Evolutionary conservation across 2,329 filamentous ascomycete species (phyloP).

Genomic region (Plenodomus biglobosus): DNA sequence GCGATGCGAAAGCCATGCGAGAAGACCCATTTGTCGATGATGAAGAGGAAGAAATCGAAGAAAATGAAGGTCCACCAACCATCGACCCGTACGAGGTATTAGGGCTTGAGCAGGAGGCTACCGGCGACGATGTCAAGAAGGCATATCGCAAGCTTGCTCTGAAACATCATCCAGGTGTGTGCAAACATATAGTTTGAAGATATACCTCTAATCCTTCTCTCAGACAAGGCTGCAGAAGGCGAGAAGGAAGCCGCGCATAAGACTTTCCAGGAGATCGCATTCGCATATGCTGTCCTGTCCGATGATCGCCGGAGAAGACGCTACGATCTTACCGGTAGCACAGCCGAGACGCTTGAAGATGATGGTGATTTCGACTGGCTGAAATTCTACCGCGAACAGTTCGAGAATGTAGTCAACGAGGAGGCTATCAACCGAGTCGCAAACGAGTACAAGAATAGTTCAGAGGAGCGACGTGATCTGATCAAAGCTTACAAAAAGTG

Average conservation of each 20-base stretch:
- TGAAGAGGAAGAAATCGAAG: constrained; percentile 24
- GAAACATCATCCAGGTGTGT: constrained; percentile 70
- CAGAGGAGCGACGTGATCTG: constrained; percentile 79
- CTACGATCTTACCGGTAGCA: constrained; percentile 89
- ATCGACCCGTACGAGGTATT: constrained; percentile 80
- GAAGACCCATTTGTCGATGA: constrained; percentile 13
- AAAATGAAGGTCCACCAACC: constrained; percentile 62
- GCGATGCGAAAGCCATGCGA: constrained; percentile 5
- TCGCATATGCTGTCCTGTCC: constrained; percentile 91
- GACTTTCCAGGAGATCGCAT: constrained; percentile 86
- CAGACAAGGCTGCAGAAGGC: constrained; percentile 74
- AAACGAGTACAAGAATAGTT: constrained; percentile 77
- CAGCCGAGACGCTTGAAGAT: constrained; percentile 72
- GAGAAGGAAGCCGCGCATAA: constrained; percentile 72
- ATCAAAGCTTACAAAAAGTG: constrained; percentile 71
- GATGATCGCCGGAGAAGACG: constrained; percentile 76
- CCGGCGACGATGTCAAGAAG: constrained; percentile 77
- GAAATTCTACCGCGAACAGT: constrained; percentile 85
- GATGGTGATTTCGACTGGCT: constrained; percentile 85
- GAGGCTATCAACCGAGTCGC: constrained; percentile 77
- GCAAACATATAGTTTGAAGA: constrained; percentile 11
- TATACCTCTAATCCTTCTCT: constrained; percentile 11
- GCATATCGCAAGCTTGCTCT: constrained; percentile 91
- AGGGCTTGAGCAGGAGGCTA: constrained; percentile 68
- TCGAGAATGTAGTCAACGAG: constrained; percentile 70